phyloP scores from a whole-genome alignment of 345 rosid genomes.

The Lepidium sativum region DNA sequence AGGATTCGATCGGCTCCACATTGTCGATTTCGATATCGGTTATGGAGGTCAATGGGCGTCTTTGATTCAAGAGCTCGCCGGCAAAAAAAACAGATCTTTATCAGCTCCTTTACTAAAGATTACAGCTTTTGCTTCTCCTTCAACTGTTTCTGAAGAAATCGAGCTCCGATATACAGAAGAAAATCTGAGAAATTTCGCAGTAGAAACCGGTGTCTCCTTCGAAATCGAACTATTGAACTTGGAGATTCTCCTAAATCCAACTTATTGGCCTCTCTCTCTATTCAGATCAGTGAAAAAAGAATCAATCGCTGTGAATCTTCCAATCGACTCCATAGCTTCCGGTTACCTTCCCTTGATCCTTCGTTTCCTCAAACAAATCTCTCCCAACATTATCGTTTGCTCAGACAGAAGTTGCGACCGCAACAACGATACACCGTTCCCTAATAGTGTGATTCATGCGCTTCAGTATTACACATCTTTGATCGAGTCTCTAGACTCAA shows the following conservation, averaged over 20 bases:
- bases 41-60: conserved; percentile 92
- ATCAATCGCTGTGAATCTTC: conserved; percentile 67
- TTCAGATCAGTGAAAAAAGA: conserved; percentile 41
- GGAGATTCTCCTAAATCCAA: conserved; percentile 39
- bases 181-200: conserved; percentile 53
- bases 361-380: conserved; percentile 59
- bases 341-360: conserved; percentile 47
- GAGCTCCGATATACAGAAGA: conserved; percentile 64
- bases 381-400: conserved; percentile 74
- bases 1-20: conserved; percentile 53
- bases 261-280: conserved; percentile 10
- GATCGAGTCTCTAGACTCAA: conserved; percentile 72
- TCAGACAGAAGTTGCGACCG: conserved; percentile 69
- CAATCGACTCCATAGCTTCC: conserved; percentile 42
- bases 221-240: conserved; percentile 52
- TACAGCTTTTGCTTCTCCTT: conserved; percentile 61
- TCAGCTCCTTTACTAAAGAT: conserved; percentile 49
- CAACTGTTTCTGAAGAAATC: conserved; percentile 34
- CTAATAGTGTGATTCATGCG: conserved; percentile 54
- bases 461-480: conserved; percentile 50
- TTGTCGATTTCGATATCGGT: conserved; percentile 76
- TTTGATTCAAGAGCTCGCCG: conserved; percentile 77
- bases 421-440: conserved; percentile 51
- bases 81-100: conserved; percentile 27
- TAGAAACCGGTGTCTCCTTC: conserved; percentile 40